Conservation (phyloP, 352 stramenopile genomes). For the Thraustochytrium aureum region DNA sequence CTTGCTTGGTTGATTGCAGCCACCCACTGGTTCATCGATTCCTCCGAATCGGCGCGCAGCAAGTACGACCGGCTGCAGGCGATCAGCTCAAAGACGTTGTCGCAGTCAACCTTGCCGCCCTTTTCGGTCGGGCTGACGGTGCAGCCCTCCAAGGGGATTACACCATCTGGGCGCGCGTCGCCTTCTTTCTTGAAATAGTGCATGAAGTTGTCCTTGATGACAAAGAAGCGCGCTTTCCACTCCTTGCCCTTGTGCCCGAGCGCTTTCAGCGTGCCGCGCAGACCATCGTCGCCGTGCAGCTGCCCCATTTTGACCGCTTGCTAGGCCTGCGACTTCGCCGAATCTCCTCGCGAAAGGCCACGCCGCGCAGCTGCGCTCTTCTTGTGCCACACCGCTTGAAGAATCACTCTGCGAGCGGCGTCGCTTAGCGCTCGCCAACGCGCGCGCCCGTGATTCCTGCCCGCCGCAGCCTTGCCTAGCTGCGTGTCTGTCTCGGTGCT, state of each 20-base stretch:
- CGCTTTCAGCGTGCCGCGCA: slow-evolving; percentile 11
- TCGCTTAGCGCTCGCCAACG: too few relatives aligned
- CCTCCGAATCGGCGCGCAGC: slow-evolving; percentile 17
- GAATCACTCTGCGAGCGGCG: too few relatives aligned
- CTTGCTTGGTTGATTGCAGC: slow-evolving; percentile 40
- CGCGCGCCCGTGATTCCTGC: too few relatives aligned
- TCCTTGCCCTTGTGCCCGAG: slow-evolving; percentile 54
- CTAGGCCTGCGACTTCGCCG: too few relatives aligned
- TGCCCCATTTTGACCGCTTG: slow-evolving; percentile 59
- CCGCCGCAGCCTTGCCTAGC: too few relatives aligned
- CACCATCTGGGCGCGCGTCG: slow-evolving; percentile 25
- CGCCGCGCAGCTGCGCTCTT: too few relatives aligned
- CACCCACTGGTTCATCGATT: slow-evolving; percentile 18
- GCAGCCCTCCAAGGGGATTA: slow-evolving; percentile 43
- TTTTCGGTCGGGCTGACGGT: slow-evolving; percentile 39
- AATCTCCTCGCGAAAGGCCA: too few relatives aligned
- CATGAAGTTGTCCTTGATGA: slow-evolving; percentile 54
- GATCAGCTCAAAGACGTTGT: slow-evolving; percentile 50
- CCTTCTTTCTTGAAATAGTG: slow-evolving; percentile 53
- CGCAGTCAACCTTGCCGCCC: slow-evolving; percentile 49
- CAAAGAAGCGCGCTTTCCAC: slow-evolving; percentile 47
- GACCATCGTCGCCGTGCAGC: slow-evolving; percentile 36
- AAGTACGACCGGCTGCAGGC: slow-evolving; percentile 51
- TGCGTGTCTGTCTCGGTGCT: too few relatives aligned
- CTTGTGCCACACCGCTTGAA: too few relatives aligned